These are phyloP conservation scores for Mucor mucedo DNA, from an alignment of 371 early-diverging fungal genomes.

Conservation along the genomic window DNA sequence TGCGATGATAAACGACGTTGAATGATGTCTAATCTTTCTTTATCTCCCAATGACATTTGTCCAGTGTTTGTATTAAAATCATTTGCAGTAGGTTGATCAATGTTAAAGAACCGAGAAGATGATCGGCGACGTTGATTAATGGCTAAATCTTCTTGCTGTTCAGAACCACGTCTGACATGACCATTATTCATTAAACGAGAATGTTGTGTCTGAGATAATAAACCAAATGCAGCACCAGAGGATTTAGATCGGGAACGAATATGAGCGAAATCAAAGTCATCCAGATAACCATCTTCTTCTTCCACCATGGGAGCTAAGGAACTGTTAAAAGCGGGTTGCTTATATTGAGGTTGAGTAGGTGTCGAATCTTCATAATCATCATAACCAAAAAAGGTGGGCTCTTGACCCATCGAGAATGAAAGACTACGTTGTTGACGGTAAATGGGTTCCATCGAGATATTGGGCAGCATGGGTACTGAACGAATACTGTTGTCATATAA, in stretches of 20 bases:
- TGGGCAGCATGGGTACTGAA: conserved; percentile 53
- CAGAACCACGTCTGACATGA: conserved; percentile 37
- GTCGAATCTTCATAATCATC: conserved; percentile 37
- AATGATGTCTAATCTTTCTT: conserved; percentile 34
- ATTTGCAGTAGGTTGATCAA: conserved; percentile 3
- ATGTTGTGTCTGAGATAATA: conserved; percentile 44
- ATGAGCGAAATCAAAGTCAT: conserved; percentile 30
- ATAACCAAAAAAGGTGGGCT: conserved; percentile 50
- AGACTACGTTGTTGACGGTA: conserved; percentile 56
- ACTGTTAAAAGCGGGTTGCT: conserved; percentile 22
- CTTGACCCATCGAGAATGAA: conserved; percentile 58
- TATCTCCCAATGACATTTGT: conserved; percentile 36
- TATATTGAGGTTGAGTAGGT: conserved; percentile 9
- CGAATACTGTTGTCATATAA: conserved; percentile 23
- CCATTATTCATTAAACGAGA: conserved; percentile 28
- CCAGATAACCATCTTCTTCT: conserved; percentile 39
- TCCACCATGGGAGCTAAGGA: conserved; percentile 49
- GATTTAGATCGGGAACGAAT: conserved; percentile 50
- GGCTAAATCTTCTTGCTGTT: conserved; percentile 32
- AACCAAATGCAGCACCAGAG: conserved; percentile 52
- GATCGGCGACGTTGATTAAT: conserved; percentile 32
- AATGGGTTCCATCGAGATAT: conserved; percentile 44
- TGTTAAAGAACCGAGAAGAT: conserved; percentile 25
- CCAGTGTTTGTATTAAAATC: background rate
- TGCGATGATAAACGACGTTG: conserved; percentile 31